phyloP scores from a whole-genome alignment of 1,139 yeast genomes.

The Protomyces arabidopsidicola region DNA sequence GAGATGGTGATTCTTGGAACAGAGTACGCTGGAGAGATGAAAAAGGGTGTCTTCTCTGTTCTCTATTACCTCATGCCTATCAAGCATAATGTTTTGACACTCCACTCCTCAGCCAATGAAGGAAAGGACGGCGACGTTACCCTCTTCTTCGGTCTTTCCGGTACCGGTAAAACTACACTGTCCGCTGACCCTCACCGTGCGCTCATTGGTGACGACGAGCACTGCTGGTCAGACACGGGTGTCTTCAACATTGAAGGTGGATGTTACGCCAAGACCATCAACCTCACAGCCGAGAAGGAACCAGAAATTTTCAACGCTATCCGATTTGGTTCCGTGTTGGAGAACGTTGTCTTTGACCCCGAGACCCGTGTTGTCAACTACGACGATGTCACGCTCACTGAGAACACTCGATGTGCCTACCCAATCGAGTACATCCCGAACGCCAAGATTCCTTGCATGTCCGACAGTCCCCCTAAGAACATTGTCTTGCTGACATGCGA shows the following conservation, averaged over 20 bases:
- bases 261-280: constrained; percentile 96
- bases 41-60: constrained; percentile 97
- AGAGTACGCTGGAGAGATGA: constrained; percentile 99
- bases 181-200: constrained; percentile 94
- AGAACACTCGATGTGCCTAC: constrained; percentile 96
- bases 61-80: constrained; percentile 99
- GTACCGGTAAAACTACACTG: constrained; percentile 97
- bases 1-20: constrained; percentile 99
- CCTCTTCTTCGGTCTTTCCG: constrained; percentile 91
- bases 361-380: constrained; percentile 78
- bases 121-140: constrained; percentile 76
- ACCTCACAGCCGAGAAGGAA: constrained; percentile 82
- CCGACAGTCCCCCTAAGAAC: constrained; percentile 86
- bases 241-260: constrained; percentile 99
- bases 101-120: constrained; percentile 94
- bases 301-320: constrained; percentile 97
- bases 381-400: constrained; percentile 75
- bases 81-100: constrained; percentile 81
- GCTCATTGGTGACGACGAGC: constrained; percentile 98
- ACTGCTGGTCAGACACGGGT: constrained; percentile 98
- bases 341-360: constrained; percentile 86
- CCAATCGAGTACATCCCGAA: constrained; percentile 97
- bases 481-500: constrained; percentile 92
- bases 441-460: constrained; percentile 91
- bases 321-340: constrained; percentile 88